phyloP scores from a whole-genome alignment of 768 basidiomycete genomes.

The Lenzites betulinus region DNA sequence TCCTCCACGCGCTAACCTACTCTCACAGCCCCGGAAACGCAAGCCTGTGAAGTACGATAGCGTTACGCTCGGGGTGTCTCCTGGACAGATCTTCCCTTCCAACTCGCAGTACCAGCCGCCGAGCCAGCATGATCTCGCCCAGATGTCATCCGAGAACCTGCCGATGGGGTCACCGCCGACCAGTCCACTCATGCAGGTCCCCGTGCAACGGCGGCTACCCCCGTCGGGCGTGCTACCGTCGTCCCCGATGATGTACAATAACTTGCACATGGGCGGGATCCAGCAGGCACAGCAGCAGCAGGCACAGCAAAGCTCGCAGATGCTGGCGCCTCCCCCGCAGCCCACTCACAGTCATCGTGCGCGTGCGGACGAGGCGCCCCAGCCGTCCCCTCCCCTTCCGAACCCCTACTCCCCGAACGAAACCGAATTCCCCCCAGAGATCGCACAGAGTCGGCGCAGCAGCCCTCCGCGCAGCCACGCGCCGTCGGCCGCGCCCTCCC shows the following conservation, averaged over 20 bases:
- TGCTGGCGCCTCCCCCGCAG: neutral
- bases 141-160: slow-evolving; percentile 4
- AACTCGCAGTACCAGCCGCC: slow-evolving; percentile 22
- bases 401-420: slow-evolving; percentile 14
- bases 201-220: slow-evolving; percentile 13
- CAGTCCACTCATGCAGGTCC: slow-evolving; percentile 16
- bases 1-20: neutral
- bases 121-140: slow-evolving; percentile 15
- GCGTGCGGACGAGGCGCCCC: neutral
- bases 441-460: neutral
- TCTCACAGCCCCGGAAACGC: slow-evolving; percentile 8
- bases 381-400: slow-evolving; percentile 5
- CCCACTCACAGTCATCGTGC: neutral
- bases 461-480: slow-evolving; percentile 2
- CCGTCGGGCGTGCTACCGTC: slow-evolving; percentile 7
- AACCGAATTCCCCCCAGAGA: neutral
- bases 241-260: slow-evolving; percentile 11
- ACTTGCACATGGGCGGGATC: slow-evolving; percentile 10
- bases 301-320: neutral
- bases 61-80: slow-evolving; percentile 30
- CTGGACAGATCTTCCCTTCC: slow-evolving; percentile 36
- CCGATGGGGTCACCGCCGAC: slow-evolving; percentile 1
- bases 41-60: slow-evolving; percentile 12
- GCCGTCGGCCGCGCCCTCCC: neutral
- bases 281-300: neutral